Conservation (phyloP, 106 monocot species). For the Dactylorhiza incarnata region DNA sequence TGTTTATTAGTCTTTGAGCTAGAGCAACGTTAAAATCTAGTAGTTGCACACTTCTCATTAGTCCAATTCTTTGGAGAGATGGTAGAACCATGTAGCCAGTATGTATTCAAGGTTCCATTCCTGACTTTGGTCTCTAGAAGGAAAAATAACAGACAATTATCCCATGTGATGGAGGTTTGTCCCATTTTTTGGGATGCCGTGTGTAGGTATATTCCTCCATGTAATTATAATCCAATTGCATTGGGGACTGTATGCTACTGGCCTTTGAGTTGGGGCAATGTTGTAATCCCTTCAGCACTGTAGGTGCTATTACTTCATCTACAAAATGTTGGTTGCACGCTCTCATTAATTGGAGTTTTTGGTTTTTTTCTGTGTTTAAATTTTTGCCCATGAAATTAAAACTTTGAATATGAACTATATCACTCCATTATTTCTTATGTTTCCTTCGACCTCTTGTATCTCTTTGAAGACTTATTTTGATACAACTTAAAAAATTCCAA, state of each 20-base stretch:
- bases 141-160: neutral
- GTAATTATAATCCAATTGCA: neutral
- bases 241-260: neutral
- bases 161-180: neutral
- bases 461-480: neutral
- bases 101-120: neutral
- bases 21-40: neutral
- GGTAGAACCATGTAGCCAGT: neutral
- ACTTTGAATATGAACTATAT: neutral
- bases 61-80: neutral
- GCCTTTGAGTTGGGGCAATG: neutral
- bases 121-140: neutral
- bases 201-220: neutral
- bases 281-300: neutral
- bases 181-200: neutral
- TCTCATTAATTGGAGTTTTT: neutral
- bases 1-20: neutral
- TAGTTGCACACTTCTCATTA: neutral
- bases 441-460: neutral
- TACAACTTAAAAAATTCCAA: neutral
- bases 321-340: neutral
- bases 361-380: neutral
- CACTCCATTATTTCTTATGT: neutral
- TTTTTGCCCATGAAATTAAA: neutral
- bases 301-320: neutral